Conservation (phyloP, 176 grass and related monocot genomes). For the Paspalum notatum region DNA sequence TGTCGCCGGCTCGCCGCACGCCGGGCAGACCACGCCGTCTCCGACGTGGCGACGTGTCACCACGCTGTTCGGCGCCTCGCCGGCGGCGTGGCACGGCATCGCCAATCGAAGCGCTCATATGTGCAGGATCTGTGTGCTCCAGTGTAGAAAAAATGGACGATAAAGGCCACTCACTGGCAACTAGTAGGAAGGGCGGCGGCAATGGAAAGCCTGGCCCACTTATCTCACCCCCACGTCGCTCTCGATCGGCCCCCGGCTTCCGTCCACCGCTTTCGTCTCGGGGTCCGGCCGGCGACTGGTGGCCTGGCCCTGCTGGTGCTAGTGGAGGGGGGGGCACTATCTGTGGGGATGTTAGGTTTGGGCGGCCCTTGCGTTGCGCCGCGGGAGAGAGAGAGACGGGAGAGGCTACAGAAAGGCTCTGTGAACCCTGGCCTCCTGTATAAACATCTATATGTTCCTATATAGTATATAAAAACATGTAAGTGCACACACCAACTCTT, state of each 20-base stretch:
- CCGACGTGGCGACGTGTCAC: constrained; percentile 47
- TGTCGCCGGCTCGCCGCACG: not conserved
- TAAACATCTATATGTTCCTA: no score
- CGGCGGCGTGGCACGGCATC: not conserved
- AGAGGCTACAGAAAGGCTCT: no score
- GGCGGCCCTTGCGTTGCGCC: not conserved
- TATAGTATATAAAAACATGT: no score
- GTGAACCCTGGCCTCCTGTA: no score
- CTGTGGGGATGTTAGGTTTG: constrained; percentile 49
- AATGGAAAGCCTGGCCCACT: constrained; percentile 42
- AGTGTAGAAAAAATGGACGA: constrained; percentile 5
- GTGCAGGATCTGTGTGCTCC: not conserved
- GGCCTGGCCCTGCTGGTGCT: no score
- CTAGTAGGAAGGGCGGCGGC: no score
- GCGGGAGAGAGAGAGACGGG: not conserved
- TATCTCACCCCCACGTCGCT: constrained; percentile 3
- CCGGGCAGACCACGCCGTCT: not conserved
- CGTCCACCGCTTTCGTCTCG: no score
- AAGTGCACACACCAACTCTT: no score
- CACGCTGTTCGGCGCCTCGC: not conserved
- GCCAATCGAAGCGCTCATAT: not conserved
- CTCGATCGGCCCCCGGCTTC: not conserved
- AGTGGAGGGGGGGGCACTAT: not conserved
- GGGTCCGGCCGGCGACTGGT: no score
- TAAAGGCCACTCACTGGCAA: not conserved